Evolutionary conservation across 1,284 basidiomycete species (phyloP), one percentile per base, ranked within the genome.

Genomic region (Moesziomyces sp.): DNA sequence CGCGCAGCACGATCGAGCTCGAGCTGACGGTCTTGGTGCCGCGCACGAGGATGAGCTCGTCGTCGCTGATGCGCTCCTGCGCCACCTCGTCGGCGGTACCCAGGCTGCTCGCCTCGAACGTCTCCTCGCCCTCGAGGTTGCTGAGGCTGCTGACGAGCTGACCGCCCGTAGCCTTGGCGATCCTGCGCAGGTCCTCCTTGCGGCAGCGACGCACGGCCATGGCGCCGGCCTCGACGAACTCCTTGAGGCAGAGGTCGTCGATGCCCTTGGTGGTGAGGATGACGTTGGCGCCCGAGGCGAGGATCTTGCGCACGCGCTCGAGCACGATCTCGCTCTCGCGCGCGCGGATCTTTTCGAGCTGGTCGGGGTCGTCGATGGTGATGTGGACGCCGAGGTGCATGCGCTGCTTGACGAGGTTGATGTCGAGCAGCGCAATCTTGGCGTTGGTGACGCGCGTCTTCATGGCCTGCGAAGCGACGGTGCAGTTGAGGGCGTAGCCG

Each of bases 311-410:
- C 73, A 99, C 92, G 53, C 95, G 90, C 86, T 99, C 97, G 33
- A 99, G 87, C 1, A 94, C 97, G 71, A 99, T 99, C 83, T 98
- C 97, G 38, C 92, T 89, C 87, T 99, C 97, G 64, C 96, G 94
- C 72, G 44, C 93, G 59, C 97, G 90, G 80, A 99, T 99, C 78
- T 95, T 93, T 85, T 99, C 97, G 52, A 99, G 87, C 85, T 99
- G 94, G 66, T 94, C 90, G 3, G 97, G 97, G 85, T 99, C 93
- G 58, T 99, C 96, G 38, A 99, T 94, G 43, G 97, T 89, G 83
- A 99, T 96, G 85, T 99, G 96, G 10, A 99, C 91, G 69, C 97
- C 96, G 42, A 99, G 88, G 81, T 98, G 95, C 96, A 99, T 98
- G 19, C 97, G 90, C 61, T 93, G 89, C 87, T 99, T 99, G 83